Conservation (phyloP, 176 grass and related monocot species). For the Oryza glumipatula region DNA sequence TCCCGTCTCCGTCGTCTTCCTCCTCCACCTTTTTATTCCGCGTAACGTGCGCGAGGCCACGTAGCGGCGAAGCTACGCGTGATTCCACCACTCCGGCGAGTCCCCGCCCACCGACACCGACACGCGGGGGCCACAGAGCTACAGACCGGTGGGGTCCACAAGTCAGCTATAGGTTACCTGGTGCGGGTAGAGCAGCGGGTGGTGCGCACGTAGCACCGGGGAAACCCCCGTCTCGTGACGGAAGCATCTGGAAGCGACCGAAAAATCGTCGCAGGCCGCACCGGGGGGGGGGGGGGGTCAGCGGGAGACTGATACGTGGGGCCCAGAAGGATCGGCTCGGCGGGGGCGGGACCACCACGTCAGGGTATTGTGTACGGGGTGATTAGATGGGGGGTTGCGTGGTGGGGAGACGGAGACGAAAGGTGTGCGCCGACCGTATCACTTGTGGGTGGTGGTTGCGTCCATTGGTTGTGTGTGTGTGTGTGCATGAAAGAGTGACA, state of each 20-base stretch:
- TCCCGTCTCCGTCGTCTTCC: too few relatives aligned
- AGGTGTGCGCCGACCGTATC: not conserved
- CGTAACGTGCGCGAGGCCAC: conserved; percentile 12
- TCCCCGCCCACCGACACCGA: accelerated
- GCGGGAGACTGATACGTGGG: not conserved
- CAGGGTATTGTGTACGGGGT: not conserved
- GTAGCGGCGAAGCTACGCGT: conserved; percentile 13
- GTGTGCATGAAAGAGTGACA: not conserved
- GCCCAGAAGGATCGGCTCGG: not conserved
- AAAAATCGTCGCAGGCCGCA: not conserved
- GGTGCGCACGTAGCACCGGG: not conserved
- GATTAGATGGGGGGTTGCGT: not conserved
- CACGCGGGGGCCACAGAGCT: not conserved
- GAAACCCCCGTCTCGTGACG: not conserved
- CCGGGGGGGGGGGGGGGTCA: too few relatives aligned
- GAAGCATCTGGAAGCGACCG: conserved; percentile 12
- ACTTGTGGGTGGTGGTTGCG: not conserved
- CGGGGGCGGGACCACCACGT: not conserved
- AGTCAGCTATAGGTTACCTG: not conserved
- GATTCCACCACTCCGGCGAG: not conserved
- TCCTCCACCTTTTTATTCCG: conserved; percentile 8
- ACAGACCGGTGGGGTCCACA: not conserved
- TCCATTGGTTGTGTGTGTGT: not conserved
- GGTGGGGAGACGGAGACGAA: not conserved
- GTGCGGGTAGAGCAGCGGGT: not conserved